Evolutionary conservation across 495 filamentous ascomycete genomes (phyloP).

Genomic region (Stereocaulon alpinum): DNA sequence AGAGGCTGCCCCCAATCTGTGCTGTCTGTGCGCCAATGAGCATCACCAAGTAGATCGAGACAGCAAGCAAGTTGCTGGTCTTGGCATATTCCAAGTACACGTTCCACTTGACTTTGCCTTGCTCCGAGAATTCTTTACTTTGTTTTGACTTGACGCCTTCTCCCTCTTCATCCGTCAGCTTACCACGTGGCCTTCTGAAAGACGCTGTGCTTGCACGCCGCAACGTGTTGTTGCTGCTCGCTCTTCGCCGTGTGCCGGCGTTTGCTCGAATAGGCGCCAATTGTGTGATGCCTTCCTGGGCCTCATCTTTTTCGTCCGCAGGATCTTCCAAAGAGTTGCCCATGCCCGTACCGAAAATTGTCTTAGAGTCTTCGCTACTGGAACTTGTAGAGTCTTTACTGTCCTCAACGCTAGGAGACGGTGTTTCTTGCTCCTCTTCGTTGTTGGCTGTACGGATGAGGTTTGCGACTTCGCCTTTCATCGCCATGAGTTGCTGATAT

Average conservation of each 20-base stretch:
- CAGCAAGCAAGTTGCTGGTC: constrained; percentile 79
- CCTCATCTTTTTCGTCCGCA: constrained; percentile 56
- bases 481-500: constrained; percentile 81
- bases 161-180: constrained; percentile 73
- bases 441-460: constrained; percentile 70
- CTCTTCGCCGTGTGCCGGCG: constrained; percentile 41
- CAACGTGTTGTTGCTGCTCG: constrained; percentile 66
- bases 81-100: constrained; percentile 87
- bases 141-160: constrained; percentile 63
- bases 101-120: constrained; percentile 95
- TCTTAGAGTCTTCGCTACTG: constrained; percentile 42
- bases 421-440: constrained; percentile 50
- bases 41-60: constrained; percentile 67
- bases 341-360: constrained; percentile 36
- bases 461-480: constrained; percentile 81
- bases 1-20: constrained; percentile 71
- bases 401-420: constrained; percentile 43
- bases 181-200: constrained; percentile 76
- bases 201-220: constrained; percentile 86
- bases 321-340: constrained; percentile 35
- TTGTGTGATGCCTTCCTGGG: constrained; percentile 55
- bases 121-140: constrained; percentile 74
- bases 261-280: constrained; percentile 59
- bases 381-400: constrained; percentile 38
- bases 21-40: constrained; percentile 72